Evolutionary conservation across 1,284 basidiomycete genomes (phyloP), one percentile per base, ranked within the genome.

Genomic region (Filobasidium uniguttulatum): DNA sequence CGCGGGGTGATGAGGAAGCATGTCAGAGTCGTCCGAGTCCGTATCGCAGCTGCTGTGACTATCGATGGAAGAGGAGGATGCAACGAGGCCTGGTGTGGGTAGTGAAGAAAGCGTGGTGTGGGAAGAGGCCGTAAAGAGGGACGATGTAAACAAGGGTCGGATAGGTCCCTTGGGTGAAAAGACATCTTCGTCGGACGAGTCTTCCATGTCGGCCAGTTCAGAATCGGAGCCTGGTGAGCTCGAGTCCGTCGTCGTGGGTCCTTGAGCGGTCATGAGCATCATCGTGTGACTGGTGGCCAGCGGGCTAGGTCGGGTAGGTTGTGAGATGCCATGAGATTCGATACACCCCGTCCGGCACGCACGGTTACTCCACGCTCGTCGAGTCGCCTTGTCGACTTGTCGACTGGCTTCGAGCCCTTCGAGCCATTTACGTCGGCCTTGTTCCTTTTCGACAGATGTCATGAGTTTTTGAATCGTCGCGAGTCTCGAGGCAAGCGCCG

Each of bases 341-440:
- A 57, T 28, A 17, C 17, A 40, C 5, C 25, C 26, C 3, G 12
- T 15, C 5, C 8, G 10, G 12, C 23, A 34, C 20, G 10, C 38
- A 7, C 60, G 59, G 54, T 64, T 64, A 30, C 59, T 60, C 54
- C 57, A 65, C 15, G 66, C 64, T 17, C 62, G 56, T 47, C 65
- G 56, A 4, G 62, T 48, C 1, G 63, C 62, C 55, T 57, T 62
- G 48, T 68, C 65, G 23, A 57, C 62, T 28, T 58, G 55, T 34
- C 62, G 56, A 26, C 60, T 58, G 10, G 61, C 53, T 46, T 70
- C 68, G 14, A 67, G 50, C 23, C 56, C 53, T 48, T 68, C 65
- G n/a, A 67, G 57, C 63, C 62, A 67, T 35, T 49, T 38, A 46
- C 68, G 56, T 55, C 66, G 68, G 50, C 60, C 60, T 55, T 69